A percentile compares a stretch with the other conserved stretches of the same genome.
These are phyloP conservation scores for Acanthochlamys bracteata DNA, from an alignment of 106 monocot species.

Conservation along the genomic window DNA sequence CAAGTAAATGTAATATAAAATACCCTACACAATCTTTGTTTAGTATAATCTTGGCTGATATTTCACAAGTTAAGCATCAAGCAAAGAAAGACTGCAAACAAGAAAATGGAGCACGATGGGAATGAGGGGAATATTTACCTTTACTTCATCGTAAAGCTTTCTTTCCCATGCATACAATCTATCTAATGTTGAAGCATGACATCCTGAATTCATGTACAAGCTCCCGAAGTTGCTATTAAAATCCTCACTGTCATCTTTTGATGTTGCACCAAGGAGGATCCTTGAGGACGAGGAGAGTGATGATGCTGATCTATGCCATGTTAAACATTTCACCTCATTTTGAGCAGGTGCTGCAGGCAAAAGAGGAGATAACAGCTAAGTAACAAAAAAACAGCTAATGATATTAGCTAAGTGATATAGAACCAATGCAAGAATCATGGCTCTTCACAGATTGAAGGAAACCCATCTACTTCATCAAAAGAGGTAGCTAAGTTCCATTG, in stretches of 20 bases:
- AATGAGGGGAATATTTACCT: constrained; percentile 31
- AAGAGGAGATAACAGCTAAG: background rate
- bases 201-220: constrained; percentile 90
- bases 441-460: no score
- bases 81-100: no score
- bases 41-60: no score
- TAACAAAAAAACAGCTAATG: background rate
- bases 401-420: background rate
- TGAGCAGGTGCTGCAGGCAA: constrained; percentile 45
- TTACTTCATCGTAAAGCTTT: constrained; percentile 99
- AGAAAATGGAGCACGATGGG: background rate
- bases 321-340: constrained; percentile 64
- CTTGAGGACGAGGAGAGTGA: constrained; percentile 75
- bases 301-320: constrained; percentile 75
- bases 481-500: no score
- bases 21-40: no score
- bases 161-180: constrained; percentile 96
- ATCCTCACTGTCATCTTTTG: constrained; percentile 37
- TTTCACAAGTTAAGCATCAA: no score
- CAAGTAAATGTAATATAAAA: no score
- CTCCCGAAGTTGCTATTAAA: constrained; percentile 28
- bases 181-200: constrained; percentile 93
- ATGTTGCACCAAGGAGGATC: constrained; percentile 34
- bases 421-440: background rate
- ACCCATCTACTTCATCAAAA: no score